Evolutionary conservation across 2,329 filamentous ascomycete species (phyloP).

Genomic region (Exophiala spinifera): DNA sequence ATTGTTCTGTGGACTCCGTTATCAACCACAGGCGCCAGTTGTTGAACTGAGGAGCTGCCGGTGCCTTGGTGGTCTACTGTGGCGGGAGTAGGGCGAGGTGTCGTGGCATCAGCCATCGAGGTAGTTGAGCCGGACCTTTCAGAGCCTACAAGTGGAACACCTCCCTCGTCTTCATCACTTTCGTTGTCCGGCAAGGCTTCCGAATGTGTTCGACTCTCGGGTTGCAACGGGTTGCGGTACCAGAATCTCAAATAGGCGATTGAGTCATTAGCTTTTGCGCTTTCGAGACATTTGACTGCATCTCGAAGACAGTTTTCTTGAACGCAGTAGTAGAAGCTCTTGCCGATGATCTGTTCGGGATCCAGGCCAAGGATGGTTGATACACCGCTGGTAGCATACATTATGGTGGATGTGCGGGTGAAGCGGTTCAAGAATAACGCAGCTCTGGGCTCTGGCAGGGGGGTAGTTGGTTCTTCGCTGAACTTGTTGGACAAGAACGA

Average conservation of each 20-base stretch:
- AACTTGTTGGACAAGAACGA: constrained; percentile 82
- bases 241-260: constrained; percentile 86
- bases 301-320: constrained; percentile 72
- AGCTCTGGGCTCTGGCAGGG: constrained; percentile 73
- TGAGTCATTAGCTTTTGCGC: constrained; percentile 84
- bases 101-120: constrained; percentile 29
- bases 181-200: constrained; percentile 45
- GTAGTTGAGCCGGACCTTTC: constrained; percentile 37
- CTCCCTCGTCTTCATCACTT: constrained; percentile 48
- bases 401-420: constrained; percentile 74
- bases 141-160: constrained; percentile 42
- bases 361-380: constrained; percentile 70
- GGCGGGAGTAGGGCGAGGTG: constrained; percentile 4
- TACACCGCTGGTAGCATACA: constrained; percentile 80
- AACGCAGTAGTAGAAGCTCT: constrained; percentile 86
- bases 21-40: background rate
- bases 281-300: constrained; percentile 74
- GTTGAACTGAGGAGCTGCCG: background rate
- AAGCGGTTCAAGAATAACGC: constrained; percentile 85
- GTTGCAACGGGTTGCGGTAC: constrained; percentile 70
- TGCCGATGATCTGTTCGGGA: constrained; percentile 66
- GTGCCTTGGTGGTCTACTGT: background rate
- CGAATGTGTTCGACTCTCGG: constrained; percentile 49
- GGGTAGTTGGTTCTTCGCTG: constrained; percentile 45
- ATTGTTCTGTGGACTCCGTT: constrained; percentile 2